phyloP scores from a whole-genome alignment of 225 moss, liverwort and hornwort genomes.

The Physcomitrellopsis africana region DNA sequence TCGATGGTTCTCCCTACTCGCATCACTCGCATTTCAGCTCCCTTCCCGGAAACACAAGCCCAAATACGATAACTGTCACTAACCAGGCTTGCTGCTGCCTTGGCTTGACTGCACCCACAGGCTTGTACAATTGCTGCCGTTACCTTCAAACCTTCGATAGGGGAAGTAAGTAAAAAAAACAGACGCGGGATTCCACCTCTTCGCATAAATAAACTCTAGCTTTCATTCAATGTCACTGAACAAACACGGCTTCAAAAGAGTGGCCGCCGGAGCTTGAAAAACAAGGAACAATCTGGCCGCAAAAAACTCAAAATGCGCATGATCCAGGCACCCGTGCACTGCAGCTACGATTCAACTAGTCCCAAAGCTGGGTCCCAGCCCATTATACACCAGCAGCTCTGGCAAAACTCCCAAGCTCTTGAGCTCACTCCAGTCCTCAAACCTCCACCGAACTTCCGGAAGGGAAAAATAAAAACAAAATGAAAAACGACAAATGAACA shows the following conservation, averaged over 20 bases:
- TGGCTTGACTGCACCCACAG: constrained; percentile 11
- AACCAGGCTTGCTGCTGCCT: constrained; percentile 9
- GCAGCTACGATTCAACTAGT: background rate
- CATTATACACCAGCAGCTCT: background rate
- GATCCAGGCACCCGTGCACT: constrained; percentile 16
- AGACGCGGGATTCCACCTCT: constrained; percentile 5
- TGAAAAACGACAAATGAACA: too few relatives aligned
- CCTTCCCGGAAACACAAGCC: constrained; percentile 19
- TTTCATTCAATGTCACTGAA: constrained; percentile 11
- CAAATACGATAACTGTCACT: constrained; percentile 5
- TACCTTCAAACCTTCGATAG: background rate
- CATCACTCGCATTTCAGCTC: constrained; percentile 52
- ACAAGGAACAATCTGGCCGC: background rate
- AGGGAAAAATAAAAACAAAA: too few relatives aligned
- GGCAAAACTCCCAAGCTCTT: background rate
- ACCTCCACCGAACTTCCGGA: constrained; percentile 1
- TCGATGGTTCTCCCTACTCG: constrained; percentile 44
- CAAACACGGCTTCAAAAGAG: background rate
- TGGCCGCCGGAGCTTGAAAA: background rate
- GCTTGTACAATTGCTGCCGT: background rate
- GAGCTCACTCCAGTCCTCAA: background rate
- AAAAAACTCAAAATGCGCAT: constrained; percentile 3
- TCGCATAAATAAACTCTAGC: constrained; percentile 19
- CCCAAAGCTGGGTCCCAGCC: background rate
- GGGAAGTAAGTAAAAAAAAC: background rate